phyloP scores from a whole-genome alignment of 2,329 filamentous ascomycete genomes.

The Fusarium vanettenii region DNA sequence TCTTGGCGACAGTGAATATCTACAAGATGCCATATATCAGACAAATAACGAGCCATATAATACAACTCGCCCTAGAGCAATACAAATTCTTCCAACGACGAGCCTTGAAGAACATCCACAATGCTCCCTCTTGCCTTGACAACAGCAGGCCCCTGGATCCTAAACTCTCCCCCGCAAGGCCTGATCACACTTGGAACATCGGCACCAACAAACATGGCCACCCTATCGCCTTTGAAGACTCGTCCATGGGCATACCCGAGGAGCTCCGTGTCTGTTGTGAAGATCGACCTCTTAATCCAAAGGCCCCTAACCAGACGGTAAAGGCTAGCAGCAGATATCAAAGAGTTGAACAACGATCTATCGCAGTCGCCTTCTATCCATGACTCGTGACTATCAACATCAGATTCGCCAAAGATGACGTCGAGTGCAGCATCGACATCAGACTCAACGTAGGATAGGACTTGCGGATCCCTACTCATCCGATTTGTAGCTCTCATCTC shows the following conservation, averaged over 20 bases:
- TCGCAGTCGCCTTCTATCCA: background rate
- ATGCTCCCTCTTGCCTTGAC: background rate
- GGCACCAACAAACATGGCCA: background rate
- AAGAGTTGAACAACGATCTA: background rate
- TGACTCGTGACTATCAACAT: background rate
- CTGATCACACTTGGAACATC: background rate
- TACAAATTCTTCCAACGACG: background rate
- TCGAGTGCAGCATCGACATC: background rate
- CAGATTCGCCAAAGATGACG: background rate
- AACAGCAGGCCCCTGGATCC: background rate
- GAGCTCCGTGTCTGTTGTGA: background rate
- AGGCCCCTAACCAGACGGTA: background rate
- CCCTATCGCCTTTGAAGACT: background rate
- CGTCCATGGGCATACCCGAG: background rate
- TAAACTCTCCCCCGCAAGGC: background rate
- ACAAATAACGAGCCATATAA: too few species aligned
- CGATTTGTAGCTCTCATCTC: background rate
- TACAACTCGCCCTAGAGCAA: background rate
- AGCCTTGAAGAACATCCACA: background rate
- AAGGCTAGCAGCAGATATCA: background rate
- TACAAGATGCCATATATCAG: too few species aligned
- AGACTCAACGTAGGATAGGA: background rate
- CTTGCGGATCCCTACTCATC: background rate
- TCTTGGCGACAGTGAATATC: too few species aligned
- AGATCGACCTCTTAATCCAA: background rate